Base-by-base conservation (phyloP, 2,329 filamentous ascomycete species). In the Hypoxylon sp. region DNA sequence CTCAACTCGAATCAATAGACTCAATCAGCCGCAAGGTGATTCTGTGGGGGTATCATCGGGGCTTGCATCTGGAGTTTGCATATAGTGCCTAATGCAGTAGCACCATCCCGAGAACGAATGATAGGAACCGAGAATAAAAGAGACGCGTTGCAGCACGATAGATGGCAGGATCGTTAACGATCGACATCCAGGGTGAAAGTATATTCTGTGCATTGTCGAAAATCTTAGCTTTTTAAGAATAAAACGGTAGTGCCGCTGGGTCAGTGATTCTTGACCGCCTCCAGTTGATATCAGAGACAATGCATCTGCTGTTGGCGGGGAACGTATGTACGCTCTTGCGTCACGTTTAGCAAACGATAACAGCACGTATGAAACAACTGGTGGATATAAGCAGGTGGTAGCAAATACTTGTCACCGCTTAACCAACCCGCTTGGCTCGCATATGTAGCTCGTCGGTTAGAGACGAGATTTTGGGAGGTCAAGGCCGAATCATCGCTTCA, bases 61-160 rank as follows among this genome's bases (percentile, higher is more conserved):
- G 59, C 65, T 68, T 66, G 65, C 63, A 59, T 66, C 55, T 20
- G 63, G 54, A 56, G 28, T 28, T 5, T 54, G 62, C 59, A 63
- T 58, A 49, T 34, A 19, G n/a, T 11, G n/a, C n/a, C n/a, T n/a
- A n/a, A 63, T 65, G 56, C 51, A 11, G 63, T 61, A 49, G 39
- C 54, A 64, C 65, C 20, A 54, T 43, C 28, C 53, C 11, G 30
- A 56, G 39, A 48, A 57, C 54, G 37, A 44, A 55, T 37, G 34
- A 54, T 17, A 6, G 34, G 44, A 24, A 41, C 17, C 48, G 53
- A 57, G 11, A 20, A 41, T 49, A 24, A 43, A 20, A 58, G 26
- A 50, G 46, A 56, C 22, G 46, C 24, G 53, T 58, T 59, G 39
- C 59, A 56, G 30, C 52, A 24, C 47, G 10, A 41, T 51, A 54